phyloP scores from a whole-genome alignment of 306 rosid genomes.

The Gastrolobium villosum region DNA sequence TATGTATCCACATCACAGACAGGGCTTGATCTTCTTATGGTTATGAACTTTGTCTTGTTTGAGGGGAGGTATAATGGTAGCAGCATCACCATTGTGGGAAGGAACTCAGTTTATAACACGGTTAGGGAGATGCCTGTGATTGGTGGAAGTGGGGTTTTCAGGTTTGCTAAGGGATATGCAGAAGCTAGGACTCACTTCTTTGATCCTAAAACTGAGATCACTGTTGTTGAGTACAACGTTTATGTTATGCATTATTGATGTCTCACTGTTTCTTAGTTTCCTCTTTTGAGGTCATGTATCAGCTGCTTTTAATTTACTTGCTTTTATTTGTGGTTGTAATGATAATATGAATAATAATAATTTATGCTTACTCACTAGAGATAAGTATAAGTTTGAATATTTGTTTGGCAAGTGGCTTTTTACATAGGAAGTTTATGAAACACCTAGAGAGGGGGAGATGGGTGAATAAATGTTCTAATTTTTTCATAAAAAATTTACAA shows the following conservation, averaged over 20 bases:
- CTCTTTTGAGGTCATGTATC: too few species aligned
- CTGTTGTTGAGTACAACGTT: conserved; percentile 60
- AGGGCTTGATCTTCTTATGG: conserved; percentile 54
- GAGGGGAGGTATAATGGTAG: conserved; percentile 80
- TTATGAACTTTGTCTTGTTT: conserved; percentile 59
- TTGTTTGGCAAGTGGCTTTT: too few species aligned
- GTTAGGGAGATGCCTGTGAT: conserved; percentile 75
- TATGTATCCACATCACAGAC: conserved; percentile 58
- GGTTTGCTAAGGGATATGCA: conserved; percentile 72
- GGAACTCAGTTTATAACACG: conserved; percentile 46
- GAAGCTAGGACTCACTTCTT: conserved; percentile 44
- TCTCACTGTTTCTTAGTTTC: too few species aligned
- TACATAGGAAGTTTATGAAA: too few species aligned
- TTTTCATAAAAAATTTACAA: too few species aligned
- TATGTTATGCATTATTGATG: conserved; percentile 22
- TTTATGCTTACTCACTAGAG: too few species aligned
- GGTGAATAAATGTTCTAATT: too few species aligned
- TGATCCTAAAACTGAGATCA: conserved; percentile 46
- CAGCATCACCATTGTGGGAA: conserved; percentile 60
- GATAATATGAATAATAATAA: too few species aligned
- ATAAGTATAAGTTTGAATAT: too few species aligned
- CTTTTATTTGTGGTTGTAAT: too few species aligned
- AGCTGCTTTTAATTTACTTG: too few species aligned
- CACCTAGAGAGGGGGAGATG: too few species aligned
- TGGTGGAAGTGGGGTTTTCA: conserved; percentile 65